Evolutionary conservation across 805 yeast species (phyloP).

Genomic region (Saccharomycodes ludwigii): DNA sequence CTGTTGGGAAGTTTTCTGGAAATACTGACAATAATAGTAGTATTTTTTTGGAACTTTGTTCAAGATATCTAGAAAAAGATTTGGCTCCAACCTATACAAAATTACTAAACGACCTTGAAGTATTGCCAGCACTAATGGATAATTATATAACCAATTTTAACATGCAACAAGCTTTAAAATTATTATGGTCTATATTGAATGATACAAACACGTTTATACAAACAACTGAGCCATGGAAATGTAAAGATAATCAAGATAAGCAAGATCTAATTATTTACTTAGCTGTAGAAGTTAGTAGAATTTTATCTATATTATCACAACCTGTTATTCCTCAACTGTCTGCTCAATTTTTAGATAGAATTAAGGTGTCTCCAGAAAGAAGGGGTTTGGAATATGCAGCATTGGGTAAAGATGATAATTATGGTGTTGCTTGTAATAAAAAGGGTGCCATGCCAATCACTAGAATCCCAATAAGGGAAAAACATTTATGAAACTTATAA

Average conservation of each 20-base stretch:
- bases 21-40: constrained; percentile 10
- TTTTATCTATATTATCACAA: constrained; percentile 50
- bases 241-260: constrained; percentile 17
- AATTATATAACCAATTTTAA: constrained; percentile 33
- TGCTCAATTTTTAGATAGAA: constrained; percentile 40
- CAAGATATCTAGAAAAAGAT: constrained; percentile 5
- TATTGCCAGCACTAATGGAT: constrained; percentile 29
- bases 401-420: constrained; percentile 46
- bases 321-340: constrained; percentile 68
- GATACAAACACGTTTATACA: constrained; percentile 60
- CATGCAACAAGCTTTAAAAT: constrained; percentile 41
- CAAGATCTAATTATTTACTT: constrained; percentile 48
- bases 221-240: constrained; percentile 64
- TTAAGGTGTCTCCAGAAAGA: constrained; percentile 36
- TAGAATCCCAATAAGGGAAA: constrained; percentile 14
- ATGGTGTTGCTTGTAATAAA: constrained; percentile 47
- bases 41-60: constrained; percentile 2
- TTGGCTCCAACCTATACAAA: constrained; percentile 6
- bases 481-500: too few species aligned
- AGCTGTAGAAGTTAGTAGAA: constrained; percentile 61
- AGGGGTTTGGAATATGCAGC: constrained; percentile 33
- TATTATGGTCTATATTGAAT: constrained; percentile 47
- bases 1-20: constrained; percentile 20
- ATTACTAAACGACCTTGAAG: constrained; percentile 24
- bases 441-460: constrained; percentile 38